These are phyloP conservation scores for Eimeria maxima DNA, from an alignment of 169 alveolate genomes.

Conservation along the genomic window DNA sequence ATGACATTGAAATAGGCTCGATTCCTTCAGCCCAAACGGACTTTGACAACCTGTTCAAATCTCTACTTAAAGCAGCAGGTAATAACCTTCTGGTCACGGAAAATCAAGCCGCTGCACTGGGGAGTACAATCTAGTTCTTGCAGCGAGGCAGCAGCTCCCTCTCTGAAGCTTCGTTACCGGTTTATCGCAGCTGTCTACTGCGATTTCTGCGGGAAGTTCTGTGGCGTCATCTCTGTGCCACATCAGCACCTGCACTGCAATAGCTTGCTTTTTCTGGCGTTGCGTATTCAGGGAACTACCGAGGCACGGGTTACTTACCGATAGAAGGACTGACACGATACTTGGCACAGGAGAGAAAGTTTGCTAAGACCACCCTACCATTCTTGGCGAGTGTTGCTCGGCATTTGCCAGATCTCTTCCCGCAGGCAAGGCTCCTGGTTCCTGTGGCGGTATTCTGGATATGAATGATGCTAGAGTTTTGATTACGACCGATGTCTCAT, in stretches of 20 bases:
- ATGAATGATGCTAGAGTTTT: not conserved
- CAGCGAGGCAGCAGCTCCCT: not conserved
- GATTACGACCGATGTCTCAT: too few relatives aligned
- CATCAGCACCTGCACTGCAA: not conserved
- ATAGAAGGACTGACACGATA: not conserved
- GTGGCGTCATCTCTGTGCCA: not conserved
- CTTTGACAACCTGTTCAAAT: not conserved
- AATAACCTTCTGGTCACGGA: not conserved
- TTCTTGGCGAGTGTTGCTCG: conserved; percentile 33
- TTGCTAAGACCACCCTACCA: not conserved
- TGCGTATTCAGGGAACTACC: not conserved
- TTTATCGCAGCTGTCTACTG: not conserved
- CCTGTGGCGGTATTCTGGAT: not conserved
- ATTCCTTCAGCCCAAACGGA: not conserved
- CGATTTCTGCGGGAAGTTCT: not conserved
- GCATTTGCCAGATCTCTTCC: not conserved
- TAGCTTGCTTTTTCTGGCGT: not conserved
- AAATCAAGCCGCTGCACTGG: not conserved
- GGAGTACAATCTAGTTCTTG: not conserved
- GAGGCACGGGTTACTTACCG: not conserved
- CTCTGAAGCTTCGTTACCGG: not conserved
- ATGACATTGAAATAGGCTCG: not conserved
- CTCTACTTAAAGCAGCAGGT: conserved; percentile 7
- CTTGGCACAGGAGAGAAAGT: not conserved
- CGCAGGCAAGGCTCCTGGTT: not conserved